phyloP scores from a whole-genome alignment of 2,329 filamentous ascomycete genomes.

The Fusarium pseudonygamai region DNA sequence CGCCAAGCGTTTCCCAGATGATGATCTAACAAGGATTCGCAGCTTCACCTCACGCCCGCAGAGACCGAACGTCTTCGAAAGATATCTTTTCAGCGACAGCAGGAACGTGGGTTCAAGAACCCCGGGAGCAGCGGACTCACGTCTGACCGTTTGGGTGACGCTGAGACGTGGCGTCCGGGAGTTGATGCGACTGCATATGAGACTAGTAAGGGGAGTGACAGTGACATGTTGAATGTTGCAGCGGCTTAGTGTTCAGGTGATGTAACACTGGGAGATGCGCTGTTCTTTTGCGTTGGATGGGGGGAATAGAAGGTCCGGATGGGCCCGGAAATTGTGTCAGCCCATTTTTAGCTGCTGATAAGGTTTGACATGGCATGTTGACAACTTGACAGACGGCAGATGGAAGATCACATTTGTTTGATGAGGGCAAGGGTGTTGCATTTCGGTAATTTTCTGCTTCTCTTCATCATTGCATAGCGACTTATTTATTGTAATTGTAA shows the following conservation, averaged over 20 bases:
- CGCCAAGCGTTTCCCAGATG: rapidly evolving
- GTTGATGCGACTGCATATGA: background rate
- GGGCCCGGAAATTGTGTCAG: background rate
- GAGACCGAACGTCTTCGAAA: conserved; percentile 13
- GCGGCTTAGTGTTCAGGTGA: background rate
- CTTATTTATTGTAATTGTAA: too few species aligned
- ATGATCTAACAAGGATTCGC: background rate
- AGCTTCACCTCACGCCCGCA: conserved; percentile 17
- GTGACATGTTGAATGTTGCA: background rate
- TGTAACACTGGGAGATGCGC: rapidly evolving
- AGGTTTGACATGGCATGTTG: too few species aligned
- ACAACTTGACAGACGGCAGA: background rate
- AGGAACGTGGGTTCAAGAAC: conserved; percentile 5
- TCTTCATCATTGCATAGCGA: background rate
- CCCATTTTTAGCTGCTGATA: background rate
- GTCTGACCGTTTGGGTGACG: conserved; percentile 5
- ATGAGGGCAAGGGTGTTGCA: rapidly evolving
- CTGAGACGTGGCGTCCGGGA: background rate
- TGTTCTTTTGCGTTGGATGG: background rate
- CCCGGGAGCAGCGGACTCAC: conserved; percentile 8
- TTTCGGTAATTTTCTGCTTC: rapidly evolving
- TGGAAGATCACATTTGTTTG: too few species aligned
- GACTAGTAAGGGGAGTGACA: background rate
- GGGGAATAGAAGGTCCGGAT: background rate
- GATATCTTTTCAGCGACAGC: conserved; percentile 7